Conservation (phyloP, 225 moss, liverwort and hornwort genomes). For the Marchantia polymorpha region DNA sequence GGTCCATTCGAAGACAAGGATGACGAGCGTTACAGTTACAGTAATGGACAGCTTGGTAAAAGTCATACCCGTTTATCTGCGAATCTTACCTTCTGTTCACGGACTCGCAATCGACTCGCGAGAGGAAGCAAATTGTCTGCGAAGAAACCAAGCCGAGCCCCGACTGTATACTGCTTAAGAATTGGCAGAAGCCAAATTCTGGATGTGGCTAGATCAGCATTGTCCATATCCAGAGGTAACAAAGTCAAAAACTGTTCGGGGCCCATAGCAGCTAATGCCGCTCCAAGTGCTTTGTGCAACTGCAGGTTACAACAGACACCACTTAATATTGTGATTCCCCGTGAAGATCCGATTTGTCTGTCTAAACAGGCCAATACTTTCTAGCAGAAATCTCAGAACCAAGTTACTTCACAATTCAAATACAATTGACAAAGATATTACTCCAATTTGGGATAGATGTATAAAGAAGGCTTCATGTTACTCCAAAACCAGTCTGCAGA, state of each 20-base stretch:
- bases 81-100: conserved; percentile 54
- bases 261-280: conserved; percentile 88
- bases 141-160: conserved; percentile 74
- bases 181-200: conserved; percentile 94
- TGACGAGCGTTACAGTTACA: no score
- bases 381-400: no score
- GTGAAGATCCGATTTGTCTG: no score
- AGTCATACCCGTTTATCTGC: no score
- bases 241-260: conserved; percentile 68
- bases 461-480: no score
- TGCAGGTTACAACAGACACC: conserved; percentile 26
- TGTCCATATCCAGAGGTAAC: conserved; percentile 91
- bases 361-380: no score
- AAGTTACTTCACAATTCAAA: no score
- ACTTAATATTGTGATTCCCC: neutral
- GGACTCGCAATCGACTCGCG: conserved; percentile 64
- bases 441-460: no score
- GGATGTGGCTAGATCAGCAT: conserved; percentile 60
- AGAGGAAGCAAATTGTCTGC: conserved; percentile 71
- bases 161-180: conserved; percentile 86
- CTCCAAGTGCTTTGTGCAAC: conserved; percentile 78
- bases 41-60: no score
- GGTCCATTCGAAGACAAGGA: neutral
- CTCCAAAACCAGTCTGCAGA: no score
- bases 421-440: no score